A percentile compares a stretch with the other conserved stretches of the same genome.
Evolutionary conservation across 495 filamentous ascomycete species (phyloP).

Genomic region (Podospora pseudopauciseta): DNA sequence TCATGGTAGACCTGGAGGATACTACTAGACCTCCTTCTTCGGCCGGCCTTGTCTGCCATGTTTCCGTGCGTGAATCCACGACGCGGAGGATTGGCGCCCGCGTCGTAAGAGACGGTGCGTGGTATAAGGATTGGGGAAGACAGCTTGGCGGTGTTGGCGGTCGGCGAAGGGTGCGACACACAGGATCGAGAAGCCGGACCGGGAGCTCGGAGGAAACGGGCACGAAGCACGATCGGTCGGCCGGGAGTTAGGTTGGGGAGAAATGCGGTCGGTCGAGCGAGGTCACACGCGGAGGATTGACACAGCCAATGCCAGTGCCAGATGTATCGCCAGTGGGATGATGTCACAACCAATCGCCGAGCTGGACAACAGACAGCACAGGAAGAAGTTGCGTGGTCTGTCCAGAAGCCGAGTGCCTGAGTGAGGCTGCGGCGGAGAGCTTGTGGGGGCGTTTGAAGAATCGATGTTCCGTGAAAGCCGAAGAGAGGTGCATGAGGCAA

Average conservation of each 20-base stretch:
- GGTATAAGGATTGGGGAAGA: conserved; percentile 72
- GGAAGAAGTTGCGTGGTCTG: neutral
- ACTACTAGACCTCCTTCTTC: conserved; percentile 89
- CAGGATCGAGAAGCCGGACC: conserved; percentile 5
- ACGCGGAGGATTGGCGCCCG: conserved; percentile 62
- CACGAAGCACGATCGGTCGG: neutral
- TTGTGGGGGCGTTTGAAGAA: neutral
- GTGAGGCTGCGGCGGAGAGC: neutral
- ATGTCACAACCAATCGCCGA: conserved; percentile 18
- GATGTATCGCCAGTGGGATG: conserved; percentile 9
- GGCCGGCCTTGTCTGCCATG: conserved; percentile 56
- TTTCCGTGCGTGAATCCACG: conserved; percentile 38
- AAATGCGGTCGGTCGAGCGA: conserved; percentile 6
- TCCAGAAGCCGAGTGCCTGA: neutral
- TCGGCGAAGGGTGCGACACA: conserved; percentile 25
- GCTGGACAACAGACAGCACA: neutral
- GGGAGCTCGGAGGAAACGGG: neutral
- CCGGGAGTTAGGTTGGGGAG: neutral
- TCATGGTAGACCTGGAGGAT: conserved; percentile 86
- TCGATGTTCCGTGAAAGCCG: neutral
- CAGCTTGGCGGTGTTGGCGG: conserved; percentile 73
- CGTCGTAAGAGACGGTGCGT: conserved; percentile 77
- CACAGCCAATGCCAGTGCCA: conserved; percentile 1
- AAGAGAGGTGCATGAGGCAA: neutral
- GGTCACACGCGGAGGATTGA: conserved; percentile 14